phyloP scores from a whole-genome alignment of 140 eudicot species.

The Oenanthe javanica region DNA sequence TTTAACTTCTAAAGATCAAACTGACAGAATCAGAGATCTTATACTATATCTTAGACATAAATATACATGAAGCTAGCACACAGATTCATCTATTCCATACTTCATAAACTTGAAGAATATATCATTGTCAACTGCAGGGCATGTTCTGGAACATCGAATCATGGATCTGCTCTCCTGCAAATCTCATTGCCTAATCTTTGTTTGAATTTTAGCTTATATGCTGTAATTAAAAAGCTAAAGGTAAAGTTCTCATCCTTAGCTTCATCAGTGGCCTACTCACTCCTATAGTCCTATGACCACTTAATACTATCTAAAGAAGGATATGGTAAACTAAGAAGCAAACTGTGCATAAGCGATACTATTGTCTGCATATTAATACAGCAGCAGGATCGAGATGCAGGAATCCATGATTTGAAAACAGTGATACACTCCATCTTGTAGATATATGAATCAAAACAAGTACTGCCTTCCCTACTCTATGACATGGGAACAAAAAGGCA shows the following conservation, averaged over 20 bases:
- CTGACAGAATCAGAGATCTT: not conserved
- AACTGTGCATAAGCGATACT: not conserved
- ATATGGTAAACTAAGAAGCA: not conserved
- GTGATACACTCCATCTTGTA: not conserved
- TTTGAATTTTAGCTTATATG: not conserved
- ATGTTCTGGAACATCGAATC: not conserved
- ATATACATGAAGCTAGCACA: not conserved
- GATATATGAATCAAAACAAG: not conserved
- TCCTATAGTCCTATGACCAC: not conserved
- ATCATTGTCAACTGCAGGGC: not conserved
- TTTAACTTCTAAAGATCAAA: not conserved
- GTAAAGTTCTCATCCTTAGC: not conserved
- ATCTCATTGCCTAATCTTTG: not conserved
- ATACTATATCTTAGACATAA: not conserved
- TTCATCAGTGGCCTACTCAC: not conserved
- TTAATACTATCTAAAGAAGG: not conserved
- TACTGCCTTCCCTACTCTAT: not conserved
- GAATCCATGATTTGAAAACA: not conserved
- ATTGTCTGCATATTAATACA: not conserved
- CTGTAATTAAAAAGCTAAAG: not conserved
- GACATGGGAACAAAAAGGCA: not conserved
- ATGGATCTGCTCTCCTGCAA: not conserved
- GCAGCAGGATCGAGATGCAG: not conserved
- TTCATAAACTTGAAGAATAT: not conserved
- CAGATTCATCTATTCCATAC: not conserved